Evolutionary conservation across 2,329 filamentous ascomycete species (phyloP).

Genomic region (Hypoxylon sp.): DNA sequence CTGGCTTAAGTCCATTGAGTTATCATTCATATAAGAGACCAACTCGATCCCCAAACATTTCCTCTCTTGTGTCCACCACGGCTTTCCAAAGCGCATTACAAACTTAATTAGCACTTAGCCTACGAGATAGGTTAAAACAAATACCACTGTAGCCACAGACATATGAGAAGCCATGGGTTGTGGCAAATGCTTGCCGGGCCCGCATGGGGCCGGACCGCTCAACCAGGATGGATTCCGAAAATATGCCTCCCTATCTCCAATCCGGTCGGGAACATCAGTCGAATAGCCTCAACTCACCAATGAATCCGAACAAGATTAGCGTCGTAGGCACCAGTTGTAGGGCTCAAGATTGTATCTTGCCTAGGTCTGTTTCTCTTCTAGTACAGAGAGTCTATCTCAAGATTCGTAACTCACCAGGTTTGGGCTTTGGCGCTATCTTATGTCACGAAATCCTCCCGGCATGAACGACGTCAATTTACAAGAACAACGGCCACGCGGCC

Average conservation of each 20-base stretch:
- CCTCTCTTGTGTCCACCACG: not conserved
- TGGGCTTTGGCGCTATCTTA: constrained; percentile 2
- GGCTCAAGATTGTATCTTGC: not conserved
- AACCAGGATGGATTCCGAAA: constrained; percentile 17
- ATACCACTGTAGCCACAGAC: constrained; percentile 22
- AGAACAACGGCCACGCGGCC: constrained; percentile 47
- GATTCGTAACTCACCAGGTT: not conserved
- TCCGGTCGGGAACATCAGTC: constrained; percentile 8
- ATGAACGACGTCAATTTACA: constrained; percentile 40
- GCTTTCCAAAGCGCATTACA: constrained; percentile 6
- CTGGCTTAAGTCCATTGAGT: constrained; percentile 3
- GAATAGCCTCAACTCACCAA: constrained; percentile 15
- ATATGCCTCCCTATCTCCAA: constrained; percentile 12
- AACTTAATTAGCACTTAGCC: constrained; percentile 16
- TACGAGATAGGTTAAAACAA: constrained; percentile 2
- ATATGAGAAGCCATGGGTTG: constrained; percentile 18
- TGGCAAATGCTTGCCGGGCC: constrained; percentile 25
- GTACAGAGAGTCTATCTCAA: constrained; percentile 1
- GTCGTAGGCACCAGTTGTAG: not conserved
- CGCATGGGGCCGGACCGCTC: constrained; percentile 23
- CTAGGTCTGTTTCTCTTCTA: not conserved
- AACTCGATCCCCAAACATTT: constrained; percentile 6
- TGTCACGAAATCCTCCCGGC: constrained; percentile 1
- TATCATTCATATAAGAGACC: constrained; percentile 30
- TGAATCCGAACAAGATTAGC: constrained; percentile 8